A percentile compares a stretch with the other conserved stretches of the same genome.
These are phyloP conservation scores for Saccharum officinarum DNA, from an alignment of 176 grass and related monocot genomes.

Conservation along the genomic window DNA sequence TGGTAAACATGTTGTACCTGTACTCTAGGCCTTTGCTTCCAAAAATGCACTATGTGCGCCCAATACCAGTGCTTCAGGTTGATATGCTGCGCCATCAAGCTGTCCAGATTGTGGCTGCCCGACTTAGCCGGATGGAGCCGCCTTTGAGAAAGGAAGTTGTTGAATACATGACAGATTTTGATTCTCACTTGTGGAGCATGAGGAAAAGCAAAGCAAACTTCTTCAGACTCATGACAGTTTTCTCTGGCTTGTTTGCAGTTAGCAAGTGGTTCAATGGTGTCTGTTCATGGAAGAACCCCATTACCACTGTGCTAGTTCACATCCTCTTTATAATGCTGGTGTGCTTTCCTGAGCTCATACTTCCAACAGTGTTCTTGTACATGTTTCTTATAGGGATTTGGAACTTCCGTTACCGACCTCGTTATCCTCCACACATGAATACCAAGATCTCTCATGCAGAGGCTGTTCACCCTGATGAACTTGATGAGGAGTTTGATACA, in stretches of 20 bases:
- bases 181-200: conserved; percentile 98
- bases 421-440: conserved; percentile 98
- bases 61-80: conserved; percentile 82
- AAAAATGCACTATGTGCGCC: conserved; percentile 95
- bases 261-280: conserved; percentile 89
- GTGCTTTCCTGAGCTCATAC: conserved; percentile 93
- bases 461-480: conserved; percentile 80
- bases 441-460: conserved; percentile 96
- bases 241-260: conserved; percentile 70
- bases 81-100: conserved; percentile 86
- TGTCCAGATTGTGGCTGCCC: conserved; percentile 85
- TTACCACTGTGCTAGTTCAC: conserved; percentile 91
- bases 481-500: conserved; percentile 90
- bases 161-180: conserved; percentile 94
- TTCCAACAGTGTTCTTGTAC: conserved; percentile 87
- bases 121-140: conserved; percentile 90
- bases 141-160: conserved; percentile 95
- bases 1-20: conserved; percentile 85
- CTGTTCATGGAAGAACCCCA: conserved; percentile 83
- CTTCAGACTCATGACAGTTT: conserved; percentile 93
- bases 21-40: conserved; percentile 87
- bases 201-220: conserved; percentile 95
- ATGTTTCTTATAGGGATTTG: conserved; percentile 96
- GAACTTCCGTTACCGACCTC: conserved; percentile 91
- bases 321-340: conserved; percentile 89